Conservation (phyloP, 768 basidiomycete genomes). For the Pleurotus ostreatus region DNA sequence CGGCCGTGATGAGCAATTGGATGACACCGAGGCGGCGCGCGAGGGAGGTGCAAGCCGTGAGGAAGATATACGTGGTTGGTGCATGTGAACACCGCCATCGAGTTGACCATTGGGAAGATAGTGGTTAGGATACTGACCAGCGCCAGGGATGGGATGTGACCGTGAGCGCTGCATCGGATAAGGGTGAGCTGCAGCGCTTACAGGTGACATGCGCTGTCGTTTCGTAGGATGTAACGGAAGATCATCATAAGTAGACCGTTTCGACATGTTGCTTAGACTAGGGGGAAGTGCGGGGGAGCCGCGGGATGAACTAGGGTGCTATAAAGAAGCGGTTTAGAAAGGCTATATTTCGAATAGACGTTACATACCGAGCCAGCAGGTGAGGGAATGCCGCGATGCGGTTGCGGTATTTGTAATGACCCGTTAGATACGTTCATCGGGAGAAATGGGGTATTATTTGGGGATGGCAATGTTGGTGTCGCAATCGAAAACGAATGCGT, state of each 20-base stretch:
- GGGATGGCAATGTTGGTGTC: conserved; percentile 2
- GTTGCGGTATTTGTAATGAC: not conserved
- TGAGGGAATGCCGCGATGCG: conserved; percentile 7
- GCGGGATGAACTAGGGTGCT: conserved; percentile 8
- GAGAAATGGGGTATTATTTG: conserved; percentile 9
- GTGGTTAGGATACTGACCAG: conserved; percentile 1
- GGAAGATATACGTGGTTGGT: not conserved
- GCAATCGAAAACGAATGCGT: conserved; percentile 1
- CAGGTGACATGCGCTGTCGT: conserved; percentile 4
- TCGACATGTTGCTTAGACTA: conserved; percentile 6
- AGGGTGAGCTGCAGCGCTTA: conserved; percentile 1
- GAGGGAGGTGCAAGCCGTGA: not conserved
- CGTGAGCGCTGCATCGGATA: conserved; percentile 5
- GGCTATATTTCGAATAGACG: not conserved
- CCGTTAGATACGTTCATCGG: conserved; percentile 7
- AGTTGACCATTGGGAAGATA: conserved; percentile 2
- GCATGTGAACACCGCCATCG: not conserved
- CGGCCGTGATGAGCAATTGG: conserved; percentile 2
- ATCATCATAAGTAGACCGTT: conserved; percentile 9
- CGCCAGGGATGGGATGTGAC: not conserved
- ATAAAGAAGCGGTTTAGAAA: not conserved
- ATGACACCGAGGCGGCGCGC: conserved; percentile 4
- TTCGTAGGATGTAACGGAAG: conserved; percentile 1
- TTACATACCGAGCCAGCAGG: conserved; percentile 1
- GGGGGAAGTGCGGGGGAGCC: conserved; percentile 6